phyloP scores from a whole-genome alignment of 495 filamentous ascomycete genomes.

The Tuber microsphaerosporum region DNA sequence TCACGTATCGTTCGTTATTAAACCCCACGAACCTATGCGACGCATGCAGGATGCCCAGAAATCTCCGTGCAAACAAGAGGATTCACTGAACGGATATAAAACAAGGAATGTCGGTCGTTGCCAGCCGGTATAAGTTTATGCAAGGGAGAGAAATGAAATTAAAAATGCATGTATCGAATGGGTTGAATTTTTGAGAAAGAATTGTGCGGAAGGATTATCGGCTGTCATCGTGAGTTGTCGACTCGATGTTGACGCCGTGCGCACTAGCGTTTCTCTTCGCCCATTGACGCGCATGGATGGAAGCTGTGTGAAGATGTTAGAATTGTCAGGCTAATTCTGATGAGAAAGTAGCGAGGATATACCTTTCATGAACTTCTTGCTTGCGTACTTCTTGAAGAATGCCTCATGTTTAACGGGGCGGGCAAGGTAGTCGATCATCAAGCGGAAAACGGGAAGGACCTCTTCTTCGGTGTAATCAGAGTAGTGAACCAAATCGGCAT shows the following conservation, averaged over 20 bases:
- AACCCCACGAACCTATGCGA: conserved; percentile 31
- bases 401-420: conserved; percentile 85
- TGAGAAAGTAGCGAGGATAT: conserved; percentile 36
- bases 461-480: conserved; percentile 88
- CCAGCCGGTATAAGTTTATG: conserved; percentile 37
- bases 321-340: conserved; percentile 24
- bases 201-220: conserved; percentile 24
- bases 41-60: conserved; percentile 30
- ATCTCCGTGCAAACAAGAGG: conserved; percentile 33
- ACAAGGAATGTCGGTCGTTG: conserved; percentile 34
- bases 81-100: conserved; percentile 26
- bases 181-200: conserved; percentile 13
- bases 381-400: conserved; percentile 99
- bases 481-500: conserved; percentile 83
- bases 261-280: conserved; percentile 62
- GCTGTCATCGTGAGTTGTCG: conserved; percentile 28
- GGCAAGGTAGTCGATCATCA: conserved; percentile 93
- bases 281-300: conserved; percentile 85
- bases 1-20: conserved; percentile 40
- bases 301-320: conserved; percentile 54
- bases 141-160: conserved; percentile 38
- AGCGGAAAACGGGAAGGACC: conserved; percentile 79
- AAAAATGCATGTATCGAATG: conserved; percentile 33
- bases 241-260: conserved; percentile 34
- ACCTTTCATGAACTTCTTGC: conserved; percentile 98